These are phyloP conservation scores for Claviceps monticola DNA, from an alignment of 2,329 filamentous ascomycete genomes.

Conservation along the genomic window DNA sequence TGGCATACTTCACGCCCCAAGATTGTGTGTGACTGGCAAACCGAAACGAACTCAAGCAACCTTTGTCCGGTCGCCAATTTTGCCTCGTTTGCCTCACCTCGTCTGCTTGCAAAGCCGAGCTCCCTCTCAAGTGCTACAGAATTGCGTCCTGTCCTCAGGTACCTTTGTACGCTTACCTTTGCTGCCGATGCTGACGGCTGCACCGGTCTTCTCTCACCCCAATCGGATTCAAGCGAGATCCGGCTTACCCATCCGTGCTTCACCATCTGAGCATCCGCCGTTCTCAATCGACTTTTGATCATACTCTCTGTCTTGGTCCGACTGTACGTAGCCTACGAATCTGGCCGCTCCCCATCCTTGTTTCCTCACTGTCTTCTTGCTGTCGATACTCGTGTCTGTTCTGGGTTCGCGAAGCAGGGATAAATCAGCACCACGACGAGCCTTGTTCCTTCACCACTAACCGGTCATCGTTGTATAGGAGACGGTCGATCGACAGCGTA, in stretches of 20 bases:
- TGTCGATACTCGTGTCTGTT: neutral
- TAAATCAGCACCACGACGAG: neutral
- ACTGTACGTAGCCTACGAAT: neutral
- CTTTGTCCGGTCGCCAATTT: constrained; percentile 1
- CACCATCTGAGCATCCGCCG: neutral
- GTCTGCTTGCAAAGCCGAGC: constrained; percentile 2
- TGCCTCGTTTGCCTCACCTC: constrained; percentile 1
- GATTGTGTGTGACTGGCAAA: constrained; percentile 5
- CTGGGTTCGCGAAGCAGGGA: neutral
- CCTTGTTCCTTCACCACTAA: neutral
- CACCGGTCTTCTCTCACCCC: neutral
- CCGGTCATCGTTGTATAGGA: neutral
- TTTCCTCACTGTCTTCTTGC: neutral
- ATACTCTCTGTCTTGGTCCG: neutral
- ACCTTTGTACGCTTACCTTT: constrained; percentile 1
- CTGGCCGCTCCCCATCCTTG: neutral
- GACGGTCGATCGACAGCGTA: neutral
- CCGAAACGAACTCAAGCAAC: neutral
- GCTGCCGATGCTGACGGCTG: constrained; percentile 1
- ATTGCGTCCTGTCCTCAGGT: neutral
- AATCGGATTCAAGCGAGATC: constrained; percentile 2
- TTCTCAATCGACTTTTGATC: constrained; percentile 2
- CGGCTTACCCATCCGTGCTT: neutral
- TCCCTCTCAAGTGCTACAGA: neutral
- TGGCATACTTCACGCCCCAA: neutral